Base-by-base conservation (phyloP, 768 basidiomycete species). In the Pleurotus sapidus region DNA sequence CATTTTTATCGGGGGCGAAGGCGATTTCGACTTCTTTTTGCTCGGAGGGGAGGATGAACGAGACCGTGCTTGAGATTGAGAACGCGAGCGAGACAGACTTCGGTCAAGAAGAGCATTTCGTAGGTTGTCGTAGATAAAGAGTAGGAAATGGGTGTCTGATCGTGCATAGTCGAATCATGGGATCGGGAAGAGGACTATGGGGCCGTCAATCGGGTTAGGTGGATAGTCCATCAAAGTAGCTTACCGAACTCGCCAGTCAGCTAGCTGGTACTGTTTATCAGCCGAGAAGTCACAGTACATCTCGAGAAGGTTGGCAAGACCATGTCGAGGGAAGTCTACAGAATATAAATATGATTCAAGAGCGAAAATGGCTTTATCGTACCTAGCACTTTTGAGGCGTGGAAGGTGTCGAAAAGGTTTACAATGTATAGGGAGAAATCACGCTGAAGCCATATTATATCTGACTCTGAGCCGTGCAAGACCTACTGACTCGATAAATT, bases 401-500 rank as follows among this genome's bases (percentile, higher is more conserved):
- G 94, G 69, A 85, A 98, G 0, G 97, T 98, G 67, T 99, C 96
- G 68, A 99, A 98, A n/a, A 98, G 72, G 57, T 93, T 92, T 59
- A 99, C 95, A 53, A 98, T 78, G 70, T 93, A 98, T 6, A 98
- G 67, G 58, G 91, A 91, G 68, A 98, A 95, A 67, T 98, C 89
- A 70, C 94, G 91, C 68, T 99, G 96, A 15, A 98, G 81, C 97
- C 97, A 98, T 4, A 94, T 75, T 43, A 98, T 88, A 67, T 99
- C 97, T 58, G 87, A 91, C 38, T 95, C 90, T 1, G 96, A 93
- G 24, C 97, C 96, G 70, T 98, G 97, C 60, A 99, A 86, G 5
- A 96, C 89, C 93, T 95, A 58, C 1, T 23, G 9, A 5, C 2
- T 1, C 3, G 8, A 34, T 34, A 11, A 27, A 20, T 8, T 38